phyloP scores from a whole-genome alignment of 805 yeast species.

The Kuraishia capsulata region DNA sequence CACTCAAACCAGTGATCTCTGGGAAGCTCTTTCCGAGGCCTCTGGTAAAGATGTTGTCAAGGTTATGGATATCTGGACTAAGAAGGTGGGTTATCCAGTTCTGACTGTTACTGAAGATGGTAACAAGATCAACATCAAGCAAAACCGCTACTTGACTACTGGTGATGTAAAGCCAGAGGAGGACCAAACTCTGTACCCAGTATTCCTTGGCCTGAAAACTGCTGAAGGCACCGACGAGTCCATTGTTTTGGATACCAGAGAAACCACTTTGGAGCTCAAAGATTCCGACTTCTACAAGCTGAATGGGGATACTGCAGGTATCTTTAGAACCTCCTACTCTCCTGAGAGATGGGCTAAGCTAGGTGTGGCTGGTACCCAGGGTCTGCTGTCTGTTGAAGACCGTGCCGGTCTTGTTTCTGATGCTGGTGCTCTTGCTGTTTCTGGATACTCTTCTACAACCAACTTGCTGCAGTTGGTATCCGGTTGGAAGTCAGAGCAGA shows the following conservation, averaged over 20 bases:
- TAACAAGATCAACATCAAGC: conserved; percentile 46
- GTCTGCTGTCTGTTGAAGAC: conserved; percentile 62
- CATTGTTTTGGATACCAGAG: conserved; percentile 37
- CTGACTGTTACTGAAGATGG: conserved; percentile 53
- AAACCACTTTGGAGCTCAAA: conserved; percentile 33
- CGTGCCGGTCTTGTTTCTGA: conserved; percentile 78
- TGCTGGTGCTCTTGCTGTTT: conserved; percentile 59
- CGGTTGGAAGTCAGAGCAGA: conserved; percentile 49
- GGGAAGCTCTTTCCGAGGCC: conserved; percentile 64
- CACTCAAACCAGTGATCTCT: conserved; percentile 67
- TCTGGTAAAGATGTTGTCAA: conserved; percentile 64
- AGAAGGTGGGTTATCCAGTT: conserved; percentile 71
- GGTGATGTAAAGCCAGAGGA: conserved; percentile 74
- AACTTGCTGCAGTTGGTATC: conserved; percentile 51
- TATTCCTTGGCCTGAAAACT: conserved; percentile 58
- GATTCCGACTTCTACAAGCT: conserved; percentile 49
- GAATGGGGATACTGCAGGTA: conserved; percentile 67
- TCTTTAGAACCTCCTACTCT: conserved; percentile 65
- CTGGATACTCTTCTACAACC: conserved; percentile 59
- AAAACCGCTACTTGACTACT: conserved; percentile 66
- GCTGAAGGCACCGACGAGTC: conserved; percentile 52
- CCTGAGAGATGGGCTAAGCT: conserved; percentile 62
- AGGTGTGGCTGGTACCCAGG: conserved; percentile 48
- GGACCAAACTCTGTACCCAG: conserved; percentile 59
- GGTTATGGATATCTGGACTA: conserved; percentile 78